These are phyloP conservation scores for Leersia perrieri DNA, from an alignment of 176 grass and related monocot genomes.

Conservation along the genomic window DNA sequence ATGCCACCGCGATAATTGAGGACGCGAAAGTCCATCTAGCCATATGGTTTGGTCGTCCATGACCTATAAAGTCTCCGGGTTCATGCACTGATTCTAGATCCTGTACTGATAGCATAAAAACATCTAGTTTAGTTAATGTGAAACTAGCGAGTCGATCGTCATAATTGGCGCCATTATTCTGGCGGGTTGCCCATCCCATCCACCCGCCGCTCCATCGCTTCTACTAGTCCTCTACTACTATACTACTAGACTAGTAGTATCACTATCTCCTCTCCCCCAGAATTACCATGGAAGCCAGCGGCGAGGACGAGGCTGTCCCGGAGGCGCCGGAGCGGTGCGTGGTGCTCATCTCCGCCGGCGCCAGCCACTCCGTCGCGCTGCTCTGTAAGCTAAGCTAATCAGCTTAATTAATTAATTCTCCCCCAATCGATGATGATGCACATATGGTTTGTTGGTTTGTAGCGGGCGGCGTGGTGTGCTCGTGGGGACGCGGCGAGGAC, in stretches of 20 bases:
- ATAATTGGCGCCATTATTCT: background rate
- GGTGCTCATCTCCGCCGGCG: slow-evolving; percentile 62
- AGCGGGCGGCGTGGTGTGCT: slow-evolving; percentile 54
- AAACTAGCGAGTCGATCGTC: background rate
- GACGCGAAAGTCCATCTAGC: too few relatives aligned
- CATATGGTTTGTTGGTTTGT: background rate
- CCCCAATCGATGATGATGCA: too few relatives aligned
- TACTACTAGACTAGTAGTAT: too few relatives aligned
- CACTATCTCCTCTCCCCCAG: too few relatives aligned
- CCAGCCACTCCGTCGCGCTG: slow-evolving; percentile 67
- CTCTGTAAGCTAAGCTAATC: slow-evolving; percentile 60
- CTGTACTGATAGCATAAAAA: background rate
- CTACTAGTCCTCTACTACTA: too few relatives aligned
- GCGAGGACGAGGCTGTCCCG: slow-evolving; percentile 18
- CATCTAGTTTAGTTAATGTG: background rate
- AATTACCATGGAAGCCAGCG: background rate
- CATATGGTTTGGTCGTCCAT: background rate
- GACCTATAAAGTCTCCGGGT: background rate
- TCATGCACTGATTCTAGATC: background rate
- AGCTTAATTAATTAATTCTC: too few relatives aligned
- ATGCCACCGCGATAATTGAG: too few relatives aligned
- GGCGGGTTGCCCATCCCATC: background rate
- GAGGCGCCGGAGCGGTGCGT: slow-evolving; percentile 32
- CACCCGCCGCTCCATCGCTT: background rate
- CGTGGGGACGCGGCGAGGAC: slow-evolving; percentile 80